Evolutionary conservation across 805 yeast species (phyloP), one percentile per base, ranked within the genome.

Genomic region (Torulaspora gathmanii): DNA sequence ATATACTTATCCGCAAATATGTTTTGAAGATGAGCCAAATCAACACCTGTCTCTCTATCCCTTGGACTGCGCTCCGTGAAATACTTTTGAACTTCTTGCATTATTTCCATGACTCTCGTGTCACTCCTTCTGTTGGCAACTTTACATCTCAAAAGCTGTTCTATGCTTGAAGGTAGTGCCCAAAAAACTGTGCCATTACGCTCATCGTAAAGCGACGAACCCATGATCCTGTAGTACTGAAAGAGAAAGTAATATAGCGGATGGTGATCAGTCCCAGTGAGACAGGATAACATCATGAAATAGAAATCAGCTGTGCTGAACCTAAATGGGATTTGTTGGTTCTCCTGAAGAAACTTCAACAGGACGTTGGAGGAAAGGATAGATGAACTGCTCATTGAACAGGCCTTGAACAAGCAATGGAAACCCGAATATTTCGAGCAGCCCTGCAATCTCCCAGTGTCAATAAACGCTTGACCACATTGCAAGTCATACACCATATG

Each of bases 271-370:
- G 45, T 31, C 10, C 47, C 45, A n/a, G 35, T 19, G 10, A 36
- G 26, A 36, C 48, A 46, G 12, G 53, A 31, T 28, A 40, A 45
- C 39, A 52, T 47, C 46, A 47, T 45, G 35, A 31, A 41, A 10
- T 41, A 50, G 38, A 48, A 55, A 35, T 55, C 60, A 30, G 42
- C 37, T 1, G 46, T 34, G 12, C 46, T 54, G 34, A 54, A 52
- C 5, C 38, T 37, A 29, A 44, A 47, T 2, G 28, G 45, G 5
- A 42, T 15, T 5, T 40, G 33, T 1, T 20, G 36, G 5, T 37
- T 40, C 10, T 46, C 34, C 20, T 38, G 45, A 10, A 54, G 25
- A 33, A 43, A 51, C 17, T 26, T 42, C 26, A 46, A 47, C 22
- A 52, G 25, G 6, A 45, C 39, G 23, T 36, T 39, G 5, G 55